Base-by-base conservation (phyloP, 2,329 filamentous ascomycete genomes). In the Aspergillus udagawae region DNA sequence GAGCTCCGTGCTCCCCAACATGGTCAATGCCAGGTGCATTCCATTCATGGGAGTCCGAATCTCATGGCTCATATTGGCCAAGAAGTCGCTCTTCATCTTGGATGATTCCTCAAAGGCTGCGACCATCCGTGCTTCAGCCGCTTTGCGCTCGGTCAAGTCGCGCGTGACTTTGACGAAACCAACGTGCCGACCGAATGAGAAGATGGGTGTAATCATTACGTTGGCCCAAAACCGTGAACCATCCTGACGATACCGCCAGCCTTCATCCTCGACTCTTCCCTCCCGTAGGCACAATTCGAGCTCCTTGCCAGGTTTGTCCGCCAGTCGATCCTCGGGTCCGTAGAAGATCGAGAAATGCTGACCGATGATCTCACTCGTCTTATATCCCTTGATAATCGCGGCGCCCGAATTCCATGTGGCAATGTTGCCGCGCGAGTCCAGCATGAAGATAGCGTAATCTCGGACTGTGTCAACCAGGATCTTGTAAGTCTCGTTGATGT, bases 1-100 rank as follows among this genome's bases (percentile, higher is more conserved):
- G n/a, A 87, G 70, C 0, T 70, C 63, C 0, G 83, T 84, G 60
- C 83, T 82, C 21, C 81, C 74, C 3, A 87, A 75, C 60, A 87
- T 78, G 14, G 80, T 78, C 57, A 83, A 76, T n/a, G 83, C 84
- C 17, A 83, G 79, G 23, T 85, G 74, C 77, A 87, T 82, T 38
- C 83, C 84, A 63, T 86, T 83, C 80, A 87, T 86, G 0, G 85
- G 85, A 0, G 84, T 87, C 45, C 84, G 79, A 55, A 87, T 84
- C 67, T 87, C 84, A 63, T 87, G 85, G 51, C 79, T 82, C 80
- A 87, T 86, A 65, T 86, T 85, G 52, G 82, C 83, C 27, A 86
- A 68, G 60, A 86, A 87, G 29, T 85, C 82, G 4, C 79, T 83
- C 67, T 86, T 86, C 57, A 86, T 70, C 61, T 82, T 82, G n/a